phyloP scores from a whole-genome alignment of 768 basidiomycete species.

The Artomyces pyxidatus region DNA sequence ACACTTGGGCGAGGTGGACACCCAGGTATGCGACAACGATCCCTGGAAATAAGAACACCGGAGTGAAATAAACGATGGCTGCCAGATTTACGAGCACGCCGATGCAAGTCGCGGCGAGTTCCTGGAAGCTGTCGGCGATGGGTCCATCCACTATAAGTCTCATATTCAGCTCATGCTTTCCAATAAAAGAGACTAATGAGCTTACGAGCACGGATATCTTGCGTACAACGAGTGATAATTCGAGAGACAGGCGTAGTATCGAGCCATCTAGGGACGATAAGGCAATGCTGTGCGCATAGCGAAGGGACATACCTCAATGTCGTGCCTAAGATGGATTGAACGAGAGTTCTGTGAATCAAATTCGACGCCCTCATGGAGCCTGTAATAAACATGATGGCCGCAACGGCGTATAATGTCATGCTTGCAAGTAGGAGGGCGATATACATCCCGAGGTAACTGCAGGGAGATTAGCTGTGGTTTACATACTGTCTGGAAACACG shows the following conservation, averaged over 20 bases:
- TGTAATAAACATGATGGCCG: conserved; percentile 31
- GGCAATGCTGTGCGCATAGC: too few species aligned
- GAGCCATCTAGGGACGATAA: conserved; percentile 45
- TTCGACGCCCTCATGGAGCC: conserved; percentile 48
- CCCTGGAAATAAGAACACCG: conserved; percentile 34
- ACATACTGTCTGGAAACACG: conserved; percentile 12
- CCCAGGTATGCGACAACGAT: conserved; percentile 30
- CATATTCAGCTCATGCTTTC: too few species aligned
- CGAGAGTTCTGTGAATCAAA: conserved; percentile 41
- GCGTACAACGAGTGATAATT: conserved; percentile 57
- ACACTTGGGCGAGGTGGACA: conserved; percentile 35
- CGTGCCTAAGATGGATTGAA: conserved; percentile 47
- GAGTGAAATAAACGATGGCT: conserved; percentile 19
- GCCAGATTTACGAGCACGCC: conserved; percentile 28
- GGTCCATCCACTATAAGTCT: conserved; percentile 27
- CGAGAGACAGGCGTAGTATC: conserved; percentile 45
- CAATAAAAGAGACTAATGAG: not conserved
- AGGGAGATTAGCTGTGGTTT: not conserved
- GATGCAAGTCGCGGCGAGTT: conserved; percentile 24
- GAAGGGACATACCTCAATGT: too few species aligned
- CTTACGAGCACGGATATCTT: conserved; percentile 43
- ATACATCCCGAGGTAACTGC: conserved; percentile 42
- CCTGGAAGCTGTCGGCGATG: conserved; percentile 19
- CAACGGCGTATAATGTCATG: conserved; percentile 26
- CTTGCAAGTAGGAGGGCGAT: conserved; percentile 27